phyloP scores from a whole-genome alignment of 768 basidiomycete genomes.

The Lentinus tigrinus region DNA sequence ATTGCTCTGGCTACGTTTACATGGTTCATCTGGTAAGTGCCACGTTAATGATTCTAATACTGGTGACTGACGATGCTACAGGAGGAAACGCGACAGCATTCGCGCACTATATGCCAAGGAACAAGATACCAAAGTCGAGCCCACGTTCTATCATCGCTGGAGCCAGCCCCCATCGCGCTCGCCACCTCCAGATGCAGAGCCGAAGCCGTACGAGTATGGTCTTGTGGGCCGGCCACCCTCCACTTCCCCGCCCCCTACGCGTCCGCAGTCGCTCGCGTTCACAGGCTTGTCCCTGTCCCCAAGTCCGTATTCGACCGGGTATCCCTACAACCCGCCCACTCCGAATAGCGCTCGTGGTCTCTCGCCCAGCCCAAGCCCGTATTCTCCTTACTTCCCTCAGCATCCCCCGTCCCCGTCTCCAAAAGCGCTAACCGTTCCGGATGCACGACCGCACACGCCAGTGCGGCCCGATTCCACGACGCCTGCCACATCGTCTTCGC shows the following conservation, averaged over 20 bases:
- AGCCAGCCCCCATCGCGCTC: slow-evolving; percentile 3
- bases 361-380: slow-evolving; percentile 3
- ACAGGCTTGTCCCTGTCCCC: slow-evolving; percentile 3
- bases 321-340: neutral
- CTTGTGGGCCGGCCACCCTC: slow-evolving; percentile 42
- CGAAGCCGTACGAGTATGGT: slow-evolving; percentile 64
- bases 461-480: slow-evolving; percentile 4
- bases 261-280: slow-evolving; percentile 13
- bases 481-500: neutral
- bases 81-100: slow-evolving; percentile 40
- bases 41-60: neutral
- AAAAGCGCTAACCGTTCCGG: neutral
- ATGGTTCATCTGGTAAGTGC: slow-evolving; percentile 51
- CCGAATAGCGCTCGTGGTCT: neutral
- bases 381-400: neutral
- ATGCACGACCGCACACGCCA: neutral
- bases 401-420: neutral
- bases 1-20: slow-evolving; percentile 42
- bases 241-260: slow-evolving; percentile 13
- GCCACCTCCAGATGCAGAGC: slow-evolving; percentile 34
- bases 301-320: slow-evolving; percentile 3
- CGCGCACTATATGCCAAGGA: slow-evolving; percentile 1
- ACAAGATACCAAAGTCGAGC: slow-evolving; percentile 3
- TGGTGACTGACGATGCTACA: slow-evolving; percentile 23
- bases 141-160: neutral